Percentiles rank a stretch among this genome's conserved stretches.
phyloP scores from a whole-genome alignment of 2,329 filamentous ascomycete genomes.

The Hymenotorrendiella dingleyae region DNA sequence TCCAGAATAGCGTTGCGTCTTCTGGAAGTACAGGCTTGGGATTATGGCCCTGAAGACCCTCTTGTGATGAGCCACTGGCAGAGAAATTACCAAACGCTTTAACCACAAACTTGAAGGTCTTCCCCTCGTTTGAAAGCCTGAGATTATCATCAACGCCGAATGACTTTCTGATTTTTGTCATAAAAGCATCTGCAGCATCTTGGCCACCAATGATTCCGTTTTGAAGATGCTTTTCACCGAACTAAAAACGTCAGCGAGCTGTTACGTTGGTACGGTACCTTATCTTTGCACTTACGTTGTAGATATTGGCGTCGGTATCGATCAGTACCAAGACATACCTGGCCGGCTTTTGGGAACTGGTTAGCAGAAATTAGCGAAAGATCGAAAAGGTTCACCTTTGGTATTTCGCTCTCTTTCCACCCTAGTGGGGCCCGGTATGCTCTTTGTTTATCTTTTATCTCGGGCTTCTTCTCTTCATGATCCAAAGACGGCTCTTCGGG shows the following conservation, averaged over 20 bases:
- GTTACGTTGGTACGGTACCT: no score
- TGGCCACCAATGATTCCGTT: slow-evolving; percentile 6
- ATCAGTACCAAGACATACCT: slow-evolving; percentile 13
- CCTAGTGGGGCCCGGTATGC: no score
- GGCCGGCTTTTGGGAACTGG: slow-evolving; percentile 5
- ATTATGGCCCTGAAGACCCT: no score
- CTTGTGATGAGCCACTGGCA: no score
- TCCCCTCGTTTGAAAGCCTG: background rate
- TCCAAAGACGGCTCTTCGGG: no score
- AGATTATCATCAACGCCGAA: slow-evolving; percentile 2
- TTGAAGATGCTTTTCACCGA: slow-evolving; percentile 6
- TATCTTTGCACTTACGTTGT: slow-evolving; percentile 8
- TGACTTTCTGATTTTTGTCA: slow-evolving; percentile 10
- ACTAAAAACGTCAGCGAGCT: slow-evolving; percentile 6
- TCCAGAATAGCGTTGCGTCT: slow-evolving; percentile 46
- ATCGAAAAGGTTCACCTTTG: no score
- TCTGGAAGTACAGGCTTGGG: slow-evolving; percentile 35
- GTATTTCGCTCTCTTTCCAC: no score
- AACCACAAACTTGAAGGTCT: slow-evolving; percentile 35
- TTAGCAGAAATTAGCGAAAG: no score
- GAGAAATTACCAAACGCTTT: slow-evolving; percentile 41
- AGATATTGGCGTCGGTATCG: slow-evolving; percentile 13
- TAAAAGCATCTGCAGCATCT: slow-evolving; percentile 8
- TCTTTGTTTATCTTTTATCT: no score
- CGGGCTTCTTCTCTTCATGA: no score